Conservation (phyloP, 352 stramenopile genomes). For the Hyaloperonospora arabidopsidis region DNA sequence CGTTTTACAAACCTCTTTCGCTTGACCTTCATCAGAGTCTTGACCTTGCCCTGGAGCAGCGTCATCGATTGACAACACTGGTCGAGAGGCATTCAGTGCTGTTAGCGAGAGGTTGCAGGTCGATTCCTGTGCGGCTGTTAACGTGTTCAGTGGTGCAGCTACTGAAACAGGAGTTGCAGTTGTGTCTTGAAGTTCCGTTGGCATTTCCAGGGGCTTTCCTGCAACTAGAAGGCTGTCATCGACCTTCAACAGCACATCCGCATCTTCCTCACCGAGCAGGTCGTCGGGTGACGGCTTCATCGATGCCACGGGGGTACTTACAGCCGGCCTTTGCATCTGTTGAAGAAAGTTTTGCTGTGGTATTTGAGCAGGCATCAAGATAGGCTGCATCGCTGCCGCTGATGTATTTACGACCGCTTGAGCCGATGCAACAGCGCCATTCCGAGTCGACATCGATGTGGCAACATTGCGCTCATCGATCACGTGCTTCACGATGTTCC, state of each 20-base stretch:
- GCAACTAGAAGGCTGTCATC: conserved; percentile 17
- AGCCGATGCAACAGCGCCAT: neutral
- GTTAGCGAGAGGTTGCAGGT: conserved; percentile 2
- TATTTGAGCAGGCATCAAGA: conserved; percentile 39
- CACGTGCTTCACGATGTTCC: conserved; percentile 76
- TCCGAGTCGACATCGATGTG: conserved; percentile 10
- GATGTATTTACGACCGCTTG: conserved; percentile 6
- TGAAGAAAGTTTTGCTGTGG: conserved; percentile 26
- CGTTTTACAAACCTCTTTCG: conserved; percentile 5
- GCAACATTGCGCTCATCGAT: conserved; percentile 44
- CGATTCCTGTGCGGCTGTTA: conserved; percentile 11
- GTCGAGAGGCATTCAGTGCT: conserved; percentile 10
- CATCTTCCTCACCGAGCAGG: conserved; percentile 43
- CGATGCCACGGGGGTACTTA: conserved; percentile 1
- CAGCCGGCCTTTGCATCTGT: conserved; percentile 7
- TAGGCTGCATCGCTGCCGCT: conserved; percentile 31
- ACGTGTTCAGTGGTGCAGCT: conserved; percentile 17
- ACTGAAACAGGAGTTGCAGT: conserved; percentile 18
- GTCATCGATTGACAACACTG: conserved; percentile 7
- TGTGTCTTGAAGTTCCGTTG: conserved; percentile 47
- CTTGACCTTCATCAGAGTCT: conserved; percentile 5
- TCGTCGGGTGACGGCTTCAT: conserved; percentile 46
- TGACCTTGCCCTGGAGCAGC: conserved; percentile 8
- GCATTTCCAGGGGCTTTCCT: conserved; percentile 50
- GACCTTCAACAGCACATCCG: conserved; percentile 26